phyloP scores from a whole-genome alignment of 495 filamentous ascomycete genomes.

The Aspergillus nanangensis region DNA sequence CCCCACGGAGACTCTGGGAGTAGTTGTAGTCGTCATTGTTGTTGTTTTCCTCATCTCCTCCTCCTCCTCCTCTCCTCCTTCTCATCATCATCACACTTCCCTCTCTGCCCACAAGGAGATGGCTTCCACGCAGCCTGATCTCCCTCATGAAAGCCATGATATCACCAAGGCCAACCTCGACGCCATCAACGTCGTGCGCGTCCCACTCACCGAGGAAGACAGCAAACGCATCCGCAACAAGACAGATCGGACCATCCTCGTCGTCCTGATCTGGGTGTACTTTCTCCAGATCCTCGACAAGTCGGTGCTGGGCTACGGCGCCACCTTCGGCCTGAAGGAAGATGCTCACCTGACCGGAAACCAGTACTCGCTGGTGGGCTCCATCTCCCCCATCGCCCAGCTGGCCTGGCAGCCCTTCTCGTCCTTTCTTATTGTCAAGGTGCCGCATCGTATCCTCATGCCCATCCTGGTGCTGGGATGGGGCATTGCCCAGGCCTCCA shows the following conservation, averaged over 20 bases:
- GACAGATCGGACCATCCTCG: constrained; percentile 54
- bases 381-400: constrained; percentile 60
- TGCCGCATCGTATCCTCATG: constrained; percentile 63
- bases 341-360: constrained; percentile 52
- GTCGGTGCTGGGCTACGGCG: constrained; percentile 57
- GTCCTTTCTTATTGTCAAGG: constrained; percentile 59
- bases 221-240: constrained; percentile 54
- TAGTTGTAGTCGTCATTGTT: no score
- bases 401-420: constrained; percentile 65
- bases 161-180: not conserved
- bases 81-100: not conserved
- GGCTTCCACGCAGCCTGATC: not conserved
- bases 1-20: no score
- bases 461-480: constrained; percentile 51
- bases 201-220: constrained; percentile 47
- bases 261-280: constrained; percentile 61
- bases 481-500: constrained; percentile 42
- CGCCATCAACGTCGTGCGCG: constrained; percentile 15
- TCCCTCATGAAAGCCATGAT: constrained; percentile 4
- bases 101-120: not conserved
- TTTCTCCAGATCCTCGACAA: constrained; percentile 65
- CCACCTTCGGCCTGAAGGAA: constrained; percentile 55
- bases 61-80: no score
- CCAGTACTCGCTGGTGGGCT: constrained; percentile 59
- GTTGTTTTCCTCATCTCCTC: no score